Evolutionary conservation across 805 yeast species (phyloP).

Genomic region (Candida boleticola): DNA sequence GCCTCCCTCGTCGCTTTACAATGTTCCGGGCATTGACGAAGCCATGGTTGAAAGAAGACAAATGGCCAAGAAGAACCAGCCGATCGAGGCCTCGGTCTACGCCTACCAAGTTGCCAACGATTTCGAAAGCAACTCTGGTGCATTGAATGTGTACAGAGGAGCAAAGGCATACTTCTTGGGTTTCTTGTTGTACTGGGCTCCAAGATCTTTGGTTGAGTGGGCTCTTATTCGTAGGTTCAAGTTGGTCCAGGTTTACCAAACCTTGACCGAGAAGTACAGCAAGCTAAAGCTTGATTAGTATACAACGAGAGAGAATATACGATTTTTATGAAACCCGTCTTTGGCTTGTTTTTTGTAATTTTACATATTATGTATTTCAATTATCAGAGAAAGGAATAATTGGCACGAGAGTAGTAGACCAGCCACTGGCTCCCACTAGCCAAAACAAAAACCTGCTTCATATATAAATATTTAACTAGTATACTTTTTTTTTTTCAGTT

Average conservation of each 20-base stretch:
- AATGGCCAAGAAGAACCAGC: constrained; percentile 59
- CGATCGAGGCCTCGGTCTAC: constrained; percentile 58
- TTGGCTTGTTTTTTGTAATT: too few species aligned
- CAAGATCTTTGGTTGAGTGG: constrained; percentile 46
- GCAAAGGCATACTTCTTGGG: constrained; percentile 37
- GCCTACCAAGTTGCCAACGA: constrained; percentile 57
- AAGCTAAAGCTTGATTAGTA: constrained; percentile 18
- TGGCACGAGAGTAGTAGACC: too few species aligned
- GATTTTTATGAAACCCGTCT: too few species aligned
- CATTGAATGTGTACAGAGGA: constrained; percentile 59
- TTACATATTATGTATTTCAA: too few species aligned
- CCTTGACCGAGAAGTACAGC: constrained; percentile 20
- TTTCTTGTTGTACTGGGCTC: constrained; percentile 36
- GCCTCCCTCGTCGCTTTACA: constrained; percentile 54
- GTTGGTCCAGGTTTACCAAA: constrained; percentile 24
- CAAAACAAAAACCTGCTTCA: too few species aligned
- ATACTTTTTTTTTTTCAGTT: too few species aligned
- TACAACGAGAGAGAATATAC: too few species aligned
- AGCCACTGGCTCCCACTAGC: too few species aligned
- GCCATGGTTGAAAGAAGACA: constrained; percentile 51
- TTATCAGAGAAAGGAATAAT: too few species aligned
- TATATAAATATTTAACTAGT: too few species aligned
- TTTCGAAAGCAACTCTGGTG: constrained; percentile 29
- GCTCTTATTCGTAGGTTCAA: constrained; percentile 36
- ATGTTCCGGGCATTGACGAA: constrained; percentile 47